phyloP scores from a whole-genome alignment of 768 basidiomycete species.

The Sarcodon aspratus region DNA sequence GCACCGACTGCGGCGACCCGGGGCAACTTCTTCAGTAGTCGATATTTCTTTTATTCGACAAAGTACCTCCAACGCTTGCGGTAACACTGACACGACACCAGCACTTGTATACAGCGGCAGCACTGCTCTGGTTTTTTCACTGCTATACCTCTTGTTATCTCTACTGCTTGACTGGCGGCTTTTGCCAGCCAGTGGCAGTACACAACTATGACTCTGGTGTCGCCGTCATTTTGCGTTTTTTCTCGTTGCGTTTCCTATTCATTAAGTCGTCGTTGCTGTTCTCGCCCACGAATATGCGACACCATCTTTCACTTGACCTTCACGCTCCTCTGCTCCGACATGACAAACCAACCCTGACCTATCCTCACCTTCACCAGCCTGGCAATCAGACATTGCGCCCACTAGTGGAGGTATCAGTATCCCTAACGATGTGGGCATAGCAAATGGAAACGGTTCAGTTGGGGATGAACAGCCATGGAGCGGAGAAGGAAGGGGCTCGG shows the following conservation, averaged over 20 bases:
- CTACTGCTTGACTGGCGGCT: no score
- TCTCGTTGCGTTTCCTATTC: slow-evolving; percentile 4
- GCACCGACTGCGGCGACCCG: slow-evolving; percentile 38
- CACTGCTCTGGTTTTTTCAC: no score
- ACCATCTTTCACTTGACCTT: slow-evolving; percentile 11
- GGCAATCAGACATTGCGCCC: slow-evolving; percentile 75
- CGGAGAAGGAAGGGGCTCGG: slow-evolving; percentile 27
- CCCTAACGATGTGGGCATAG: slow-evolving; percentile 38
- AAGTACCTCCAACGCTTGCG: no score
- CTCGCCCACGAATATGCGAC: slow-evolving; percentile 10
- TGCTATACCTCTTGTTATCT: no score
- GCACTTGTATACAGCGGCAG: no score
- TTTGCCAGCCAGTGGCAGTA: no score
- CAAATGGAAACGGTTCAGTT: slow-evolving; percentile 32
- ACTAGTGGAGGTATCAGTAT: slow-evolving; percentile 54
- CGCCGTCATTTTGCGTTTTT: slow-evolving; percentile 2
- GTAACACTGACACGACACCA: no score
- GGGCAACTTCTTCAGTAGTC: not conserved
- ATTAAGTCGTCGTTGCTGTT: slow-evolving; percentile 11
- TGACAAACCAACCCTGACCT: slow-evolving; percentile 33
- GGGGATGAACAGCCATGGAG: slow-evolving; percentile 52
- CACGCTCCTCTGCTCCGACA: slow-evolving; percentile 19
- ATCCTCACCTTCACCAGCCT: slow-evolving; percentile 45
- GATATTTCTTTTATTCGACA: no score
- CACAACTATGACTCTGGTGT: no score